Percentiles rank a stretch among this genome's conserved stretches.
These are phyloP conservation scores for Guillardia theta DNA, from an alignment of 78 protist genomes.

Conservation along the genomic window DNA sequence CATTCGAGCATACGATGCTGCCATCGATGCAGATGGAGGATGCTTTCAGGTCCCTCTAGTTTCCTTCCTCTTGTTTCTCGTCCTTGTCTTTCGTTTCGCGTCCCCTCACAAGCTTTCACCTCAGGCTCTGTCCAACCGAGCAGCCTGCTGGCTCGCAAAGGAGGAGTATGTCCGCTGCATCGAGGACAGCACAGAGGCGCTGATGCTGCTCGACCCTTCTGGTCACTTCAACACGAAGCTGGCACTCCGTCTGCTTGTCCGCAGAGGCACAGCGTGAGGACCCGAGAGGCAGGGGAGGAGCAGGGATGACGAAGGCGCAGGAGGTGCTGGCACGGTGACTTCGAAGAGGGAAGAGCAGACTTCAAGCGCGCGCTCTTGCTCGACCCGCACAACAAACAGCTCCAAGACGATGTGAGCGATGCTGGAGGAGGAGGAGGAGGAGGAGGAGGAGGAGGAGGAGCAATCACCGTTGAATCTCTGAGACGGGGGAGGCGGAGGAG, in stretches of 20 bases:
- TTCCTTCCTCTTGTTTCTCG: neutral
- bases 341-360: neutral
- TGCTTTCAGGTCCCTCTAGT: neutral
- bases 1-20: neutral
- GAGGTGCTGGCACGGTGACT: no score
- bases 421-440: no score
- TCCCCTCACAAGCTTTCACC: neutral
- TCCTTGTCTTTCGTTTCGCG: neutral
- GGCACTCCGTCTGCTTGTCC: neutral
- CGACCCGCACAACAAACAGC: neutral
- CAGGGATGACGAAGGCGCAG: no score
- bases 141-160: neutral
- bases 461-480: no score
- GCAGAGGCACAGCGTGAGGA: neutral
- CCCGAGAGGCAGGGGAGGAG: no score
- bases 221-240: neutral
- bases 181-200: neutral
- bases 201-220: neutral
- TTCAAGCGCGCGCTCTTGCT: constrained; percentile 18
- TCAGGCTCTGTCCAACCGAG: constrained; percentile 10
- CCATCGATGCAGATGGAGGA: neutral
- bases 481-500: no score
- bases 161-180: neutral
- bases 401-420: neutral
- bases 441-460: no score